phyloP scores from a whole-genome alignment of 2,329 filamentous ascomycete species.

The Pseudocercospora crystallina region DNA sequence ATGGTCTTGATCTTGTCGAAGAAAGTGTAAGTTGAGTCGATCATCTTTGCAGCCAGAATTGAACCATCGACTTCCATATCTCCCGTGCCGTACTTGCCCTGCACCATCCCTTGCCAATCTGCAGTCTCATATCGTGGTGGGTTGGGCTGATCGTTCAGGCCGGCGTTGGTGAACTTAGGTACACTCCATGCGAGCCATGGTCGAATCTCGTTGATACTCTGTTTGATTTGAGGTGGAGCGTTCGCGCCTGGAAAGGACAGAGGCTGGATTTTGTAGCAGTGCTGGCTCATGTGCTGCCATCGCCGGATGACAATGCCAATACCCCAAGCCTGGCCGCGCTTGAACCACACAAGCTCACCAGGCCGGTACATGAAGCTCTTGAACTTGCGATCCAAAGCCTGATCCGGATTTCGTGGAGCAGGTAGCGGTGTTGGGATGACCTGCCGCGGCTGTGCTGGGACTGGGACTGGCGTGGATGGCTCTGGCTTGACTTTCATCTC shows the following conservation, averaged over 20 bases:
- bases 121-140: slow-evolving; percentile 49
- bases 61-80: slow-evolving; percentile 57
- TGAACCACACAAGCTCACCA: slow-evolving; percentile 60
- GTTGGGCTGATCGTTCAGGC: slow-evolving; percentile 41
- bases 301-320: slow-evolving; percentile 53
- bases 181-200: slow-evolving; percentile 61
- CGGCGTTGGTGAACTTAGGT: slow-evolving; percentile 50
- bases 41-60: slow-evolving; percentile 57
- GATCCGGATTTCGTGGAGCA: slow-evolving; percentile 45
- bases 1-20: slow-evolving; percentile 49
- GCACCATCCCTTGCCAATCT: slow-evolving; percentile 50
- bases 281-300: slow-evolving; percentile 31
- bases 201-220: slow-evolving; percentile 47
- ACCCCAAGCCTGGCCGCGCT: slow-evolving; percentile 54
- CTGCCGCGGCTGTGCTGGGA: slow-evolving; percentile 27
- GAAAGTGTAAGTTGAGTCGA: slow-evolving; percentile 57
- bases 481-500: slow-evolving; percentile 16
- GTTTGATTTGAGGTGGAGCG: slow-evolving; percentile 42
- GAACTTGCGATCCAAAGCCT: slow-evolving; percentile 50
- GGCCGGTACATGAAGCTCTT: slow-evolving; percentile 52
- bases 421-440: slow-evolving; percentile 41
- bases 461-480: slow-evolving; percentile 7
- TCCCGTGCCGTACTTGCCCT: slow-evolving; percentile 44
- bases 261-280: slow-evolving; percentile 39
- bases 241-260: slow-evolving; percentile 40